Percentiles rank a stretch among this genome's conserved stretches.
phyloP scores from a whole-genome alignment of 2,329 filamentous ascomycete genomes.

The Microascus cirrosus region DNA sequence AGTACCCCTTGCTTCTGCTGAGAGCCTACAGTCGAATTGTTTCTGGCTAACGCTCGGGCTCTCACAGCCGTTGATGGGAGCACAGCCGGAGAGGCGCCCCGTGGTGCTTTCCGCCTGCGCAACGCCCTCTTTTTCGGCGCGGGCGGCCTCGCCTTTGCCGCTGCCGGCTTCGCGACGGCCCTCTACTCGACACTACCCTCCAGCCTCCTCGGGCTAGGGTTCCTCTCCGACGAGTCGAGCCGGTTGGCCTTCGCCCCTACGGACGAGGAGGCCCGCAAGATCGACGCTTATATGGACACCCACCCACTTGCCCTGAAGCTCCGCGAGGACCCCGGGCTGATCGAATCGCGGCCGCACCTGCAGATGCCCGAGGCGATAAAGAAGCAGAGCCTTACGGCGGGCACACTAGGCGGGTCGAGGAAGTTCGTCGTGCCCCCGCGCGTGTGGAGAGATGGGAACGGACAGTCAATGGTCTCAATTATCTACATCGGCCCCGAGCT shows the following conservation, averaged over 20 bases:
- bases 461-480: constrained; percentile 60
- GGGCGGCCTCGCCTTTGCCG: background rate
- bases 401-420: constrained; percentile 63
- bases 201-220: constrained; percentile 10
- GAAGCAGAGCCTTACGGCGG: constrained; percentile 68
- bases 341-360: constrained; percentile 74
- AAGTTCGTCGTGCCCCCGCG: constrained; percentile 74
- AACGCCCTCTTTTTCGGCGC: background rate
- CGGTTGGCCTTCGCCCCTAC: constrained; percentile 51
- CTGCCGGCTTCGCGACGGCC: constrained; percentile 3
- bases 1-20: background rate
- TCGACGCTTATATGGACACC: constrained; percentile 63
- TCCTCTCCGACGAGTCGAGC: constrained; percentile 56
- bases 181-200: constrained; percentile 8
- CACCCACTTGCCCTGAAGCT: constrained; percentile 66
- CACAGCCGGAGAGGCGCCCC: background rate
- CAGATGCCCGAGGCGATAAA: constrained; percentile 67
- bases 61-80: background rate
- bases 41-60: background rate
- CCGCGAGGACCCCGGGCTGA: constrained; percentile 53
- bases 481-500: constrained; percentile 68
- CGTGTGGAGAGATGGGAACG: constrained; percentile 60
- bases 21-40: background rate
- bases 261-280: constrained; percentile 41
- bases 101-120: background rate